A percentile compares a stretch with the other conserved stretches of the same genome.
These are phyloP conservation scores for Fusarium torulosum DNA, from an alignment of 2,329 filamentous ascomycete genomes.

Conservation along the genomic window DNA sequence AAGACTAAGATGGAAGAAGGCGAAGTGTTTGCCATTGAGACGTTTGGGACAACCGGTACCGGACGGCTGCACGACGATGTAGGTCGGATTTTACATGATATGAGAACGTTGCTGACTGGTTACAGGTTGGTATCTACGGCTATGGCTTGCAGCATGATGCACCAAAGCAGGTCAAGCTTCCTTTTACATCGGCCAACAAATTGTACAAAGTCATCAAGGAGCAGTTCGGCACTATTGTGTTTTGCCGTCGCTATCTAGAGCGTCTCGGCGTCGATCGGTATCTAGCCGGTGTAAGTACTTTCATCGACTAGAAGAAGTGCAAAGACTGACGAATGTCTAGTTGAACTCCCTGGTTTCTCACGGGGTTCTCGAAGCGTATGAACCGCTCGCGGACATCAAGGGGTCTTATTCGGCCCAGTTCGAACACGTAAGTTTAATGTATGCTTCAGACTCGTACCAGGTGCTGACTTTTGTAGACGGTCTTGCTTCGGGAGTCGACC, in stretches of 20 bases:
- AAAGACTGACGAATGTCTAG: slow-evolving; percentile 50
- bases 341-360: slow-evolving; percentile 69
- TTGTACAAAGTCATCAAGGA: slow-evolving; percentile 70
- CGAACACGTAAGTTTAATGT: slow-evolving; percentile 61
- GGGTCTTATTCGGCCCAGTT: slow-evolving; percentile 75
- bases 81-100: slow-evolving; percentile 26
- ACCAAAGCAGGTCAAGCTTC: slow-evolving; percentile 52
- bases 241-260: slow-evolving; percentile 72
- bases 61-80: slow-evolving; percentile 85
- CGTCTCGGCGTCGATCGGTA: slow-evolving; percentile 72
- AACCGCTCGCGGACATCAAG: slow-evolving; percentile 67
- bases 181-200: slow-evolving; percentile 66
- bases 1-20: slow-evolving; percentile 96
- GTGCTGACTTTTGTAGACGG: slow-evolving; percentile 54
- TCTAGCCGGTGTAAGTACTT: slow-evolving; percentile 63
- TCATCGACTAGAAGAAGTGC: accelerated
- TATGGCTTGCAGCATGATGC: slow-evolving; percentile 60
- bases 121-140: slow-evolving; percentile 63
- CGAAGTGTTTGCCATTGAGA: slow-evolving; percentile 92
- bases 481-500: slow-evolving; percentile 57
- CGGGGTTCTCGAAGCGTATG: slow-evolving; percentile 69
- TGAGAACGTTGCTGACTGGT: background rate
- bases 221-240: slow-evolving; percentile 72
- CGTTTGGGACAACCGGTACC: slow-evolving; percentile 89
- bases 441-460: accelerated